These are phyloP conservation scores for Medicago lupulina DNA, from an alignment of 306 rosid species.

Conservation along the genomic window DNA sequence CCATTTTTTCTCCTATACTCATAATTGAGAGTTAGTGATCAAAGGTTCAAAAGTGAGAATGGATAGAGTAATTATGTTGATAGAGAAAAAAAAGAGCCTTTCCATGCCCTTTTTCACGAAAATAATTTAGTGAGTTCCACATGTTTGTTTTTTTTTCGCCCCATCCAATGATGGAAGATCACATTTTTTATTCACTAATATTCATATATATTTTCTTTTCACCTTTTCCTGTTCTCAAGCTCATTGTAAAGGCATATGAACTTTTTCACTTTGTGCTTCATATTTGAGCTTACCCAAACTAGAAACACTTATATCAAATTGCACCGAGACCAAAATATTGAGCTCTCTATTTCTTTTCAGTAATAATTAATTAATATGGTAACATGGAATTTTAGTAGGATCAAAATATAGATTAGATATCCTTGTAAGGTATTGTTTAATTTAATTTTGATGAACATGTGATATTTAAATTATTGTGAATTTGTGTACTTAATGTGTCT, in stretches of 20 bases:
- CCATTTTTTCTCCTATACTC: neutral
- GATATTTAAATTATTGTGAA: too few relatives aligned
- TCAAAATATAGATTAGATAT: too few relatives aligned
- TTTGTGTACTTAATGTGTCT: too few relatives aligned
- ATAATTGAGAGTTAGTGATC: neutral
- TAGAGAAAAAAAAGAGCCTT: neutral
- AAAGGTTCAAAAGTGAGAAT: slow-evolving; percentile 2
- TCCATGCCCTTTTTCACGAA: neutral
- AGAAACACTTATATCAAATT: neutral
- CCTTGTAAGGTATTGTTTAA: too few relatives aligned
- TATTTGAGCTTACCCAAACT: too few relatives aligned
- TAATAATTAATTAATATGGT: too few relatives aligned
- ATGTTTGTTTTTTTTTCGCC: neutral
- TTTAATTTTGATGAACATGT: too few relatives aligned
- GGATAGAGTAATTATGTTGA: neutral
- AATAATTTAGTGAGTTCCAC: slow-evolving; percentile 8
- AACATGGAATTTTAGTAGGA: too few relatives aligned
- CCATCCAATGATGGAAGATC: neutral
- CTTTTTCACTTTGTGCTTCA: too few relatives aligned
- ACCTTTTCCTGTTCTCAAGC: neutral
- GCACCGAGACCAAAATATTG: too few relatives aligned
- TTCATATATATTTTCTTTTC: neutral
- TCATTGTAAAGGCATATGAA: neutral
- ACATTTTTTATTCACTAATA: neutral
- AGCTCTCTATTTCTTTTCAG: too few relatives aligned